Base-by-base conservation (phyloP, 805 yeast species). In the Zygosaccharomyces kombuchaensis region DNA sequence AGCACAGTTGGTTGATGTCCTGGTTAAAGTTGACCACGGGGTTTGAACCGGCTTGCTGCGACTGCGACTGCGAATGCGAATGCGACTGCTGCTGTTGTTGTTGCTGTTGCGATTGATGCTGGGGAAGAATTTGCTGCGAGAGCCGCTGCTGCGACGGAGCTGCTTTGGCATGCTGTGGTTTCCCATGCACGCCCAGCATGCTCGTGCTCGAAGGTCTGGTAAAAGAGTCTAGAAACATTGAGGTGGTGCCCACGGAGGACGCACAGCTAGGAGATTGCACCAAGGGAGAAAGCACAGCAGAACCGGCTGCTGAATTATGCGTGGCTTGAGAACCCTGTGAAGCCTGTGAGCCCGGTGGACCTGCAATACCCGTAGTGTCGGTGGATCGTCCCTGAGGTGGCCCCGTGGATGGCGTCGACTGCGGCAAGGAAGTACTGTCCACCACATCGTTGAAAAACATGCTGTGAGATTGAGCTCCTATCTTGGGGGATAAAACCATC, bases 1-100 rank as follows among this genome's bases (percentile, higher is more conserved):
- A 68, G 51, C 76, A 70, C 51, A 76, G 67, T 50, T 71, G 72
- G 44, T 72, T 67, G 56, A 79, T 68, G 53, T 80, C 83, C 57
- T 67, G 74, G 52, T 72, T 74, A 56, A 76, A 76, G 47, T 71
- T 70, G 5, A 57, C 56, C 9, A 55, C 57, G 17, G 52, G 46
- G 17, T 52, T 52, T 4, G 49, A 34, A 32, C 40, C 49, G 29
- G 46, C n/a, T 32, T 45, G 51, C 35, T 34, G 42, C 10, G 41
- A 34, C 26, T 44, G 41, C 31, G 42, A 39, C 23, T 40, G 43
- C 22, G 34, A 32, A 23, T 44, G 41, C 14, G 32, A 36, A 9
- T 23, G 40, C 9, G 39, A 26, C 19, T 31, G 14, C 27, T 34
- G 37, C 14, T 36, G 27, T 16, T 44, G 40, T 16, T 36, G 34